Base-by-base conservation (phyloP, 2,329 filamentous ascomycete species). In the Calonectria multiphialidica region DNA sequence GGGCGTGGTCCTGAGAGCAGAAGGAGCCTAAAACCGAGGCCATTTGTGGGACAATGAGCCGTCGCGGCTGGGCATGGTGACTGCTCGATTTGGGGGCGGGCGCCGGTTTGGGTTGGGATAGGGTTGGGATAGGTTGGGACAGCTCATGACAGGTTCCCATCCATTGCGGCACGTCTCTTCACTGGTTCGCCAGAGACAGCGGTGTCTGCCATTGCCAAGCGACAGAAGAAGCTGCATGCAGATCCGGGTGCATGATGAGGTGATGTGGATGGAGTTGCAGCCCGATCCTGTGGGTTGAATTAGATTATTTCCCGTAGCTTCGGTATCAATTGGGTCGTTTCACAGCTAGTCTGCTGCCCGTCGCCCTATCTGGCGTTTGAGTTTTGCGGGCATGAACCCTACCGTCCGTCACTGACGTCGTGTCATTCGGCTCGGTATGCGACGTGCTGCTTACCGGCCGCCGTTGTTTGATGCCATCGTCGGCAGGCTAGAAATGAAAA, bases 301-400 rank as follows among this genome's bases (percentile, higher is more conserved):
- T 40, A 40, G 33, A 59, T 59, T 59, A 59, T 59, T 59, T 59
- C 53, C 53, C 33, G 53, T 59, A 40, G 53, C 53, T 59, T 59
- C 53, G 53, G 53, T 59, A 59, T 59, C 53, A 59, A 59, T 18
- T 21, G 44, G 44, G n/a, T 23, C 44, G 53, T 57, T 57, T 57
- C 53, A 57, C 30, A 35, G 30, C 16, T 21, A 50, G 21, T 50
- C 10, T 15, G 10, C n/a, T 7, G 53, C 8, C n/a, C n/a, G 47
- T 23, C 44, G 44, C 9, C n/a, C n/a, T 47, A 21, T 47, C 13
- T 40, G 13, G 21, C 35, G 35, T 40, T 59, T 59, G 53, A 40
- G 33, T 40, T 42, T 59, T 28, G 21, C 21, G 33, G 35, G 12
- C 21, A 59, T 40, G 53, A 42, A 59, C 33, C 33, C 35, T 25